Conservation (phyloP, 78 protist species). For the Chrysochromulina parva region DNA sequence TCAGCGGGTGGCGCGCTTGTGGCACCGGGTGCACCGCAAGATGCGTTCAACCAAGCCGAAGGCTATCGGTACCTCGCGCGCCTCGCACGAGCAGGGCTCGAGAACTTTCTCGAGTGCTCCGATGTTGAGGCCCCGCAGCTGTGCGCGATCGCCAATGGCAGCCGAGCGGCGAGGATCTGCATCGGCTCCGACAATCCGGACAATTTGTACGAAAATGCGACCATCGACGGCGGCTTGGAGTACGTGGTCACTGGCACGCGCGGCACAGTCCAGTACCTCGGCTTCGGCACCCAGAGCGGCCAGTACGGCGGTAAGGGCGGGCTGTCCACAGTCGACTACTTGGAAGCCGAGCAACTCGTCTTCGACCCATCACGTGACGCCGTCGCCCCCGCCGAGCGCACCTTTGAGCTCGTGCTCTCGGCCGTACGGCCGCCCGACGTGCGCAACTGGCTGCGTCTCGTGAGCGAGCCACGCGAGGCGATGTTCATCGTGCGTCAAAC, state of each 20-base stretch:
- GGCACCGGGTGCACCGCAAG: constrained; percentile 19
- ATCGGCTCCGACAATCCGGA: constrained; percentile 38
- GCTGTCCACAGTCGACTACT: background rate
- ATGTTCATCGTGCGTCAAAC: background rate
- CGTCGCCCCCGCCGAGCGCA: background rate
- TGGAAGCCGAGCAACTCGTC: background rate
- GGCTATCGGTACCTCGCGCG: constrained; percentile 40
- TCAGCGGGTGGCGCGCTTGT: constrained; percentile 11
- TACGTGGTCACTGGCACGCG: constrained; percentile 21
- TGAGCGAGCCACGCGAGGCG: background rate
- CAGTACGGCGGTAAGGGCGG: constrained; percentile 15
- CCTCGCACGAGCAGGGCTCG: constrained; percentile 13
- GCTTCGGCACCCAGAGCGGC: constrained; percentile 34
- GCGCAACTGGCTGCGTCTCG: background rate
- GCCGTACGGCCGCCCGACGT: background rate
- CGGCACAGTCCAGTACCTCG: constrained; percentile 28
- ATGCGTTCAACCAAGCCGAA: constrained; percentile 32
- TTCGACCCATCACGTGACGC: background rate
- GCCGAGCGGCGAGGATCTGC: background rate
- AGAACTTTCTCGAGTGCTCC: constrained; percentile 23
- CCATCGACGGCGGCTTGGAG: background rate
- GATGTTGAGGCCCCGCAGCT: constrained; percentile 4
- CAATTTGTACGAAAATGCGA: constrained; percentile 30
- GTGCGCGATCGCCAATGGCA: constrained; percentile 8
- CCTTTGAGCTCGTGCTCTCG: background rate